Percentiles rank a stretch among this genome's conserved stretches.
These are phyloP conservation scores for Hypericum perforatum DNA, from an alignment of 345 rosid species.

Conservation along the genomic window DNA sequence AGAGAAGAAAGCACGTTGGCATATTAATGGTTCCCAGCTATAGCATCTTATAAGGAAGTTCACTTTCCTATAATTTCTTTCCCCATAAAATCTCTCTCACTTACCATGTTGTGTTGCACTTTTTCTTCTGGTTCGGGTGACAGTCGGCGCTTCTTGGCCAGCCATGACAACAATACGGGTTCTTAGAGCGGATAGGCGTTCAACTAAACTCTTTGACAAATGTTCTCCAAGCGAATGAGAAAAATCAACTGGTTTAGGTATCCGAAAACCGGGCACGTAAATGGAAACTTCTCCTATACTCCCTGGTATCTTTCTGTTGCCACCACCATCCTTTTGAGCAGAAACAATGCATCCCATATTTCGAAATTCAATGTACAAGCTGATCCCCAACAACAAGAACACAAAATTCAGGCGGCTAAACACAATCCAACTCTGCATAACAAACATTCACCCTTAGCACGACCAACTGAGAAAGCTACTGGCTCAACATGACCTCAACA, in stretches of 20 bases:
- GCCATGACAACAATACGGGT: slow-evolving; percentile 97
- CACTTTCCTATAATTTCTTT: too few species aligned
- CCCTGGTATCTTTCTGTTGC: slow-evolving; percentile 69
- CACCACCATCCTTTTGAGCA: slow-evolving; percentile 67
- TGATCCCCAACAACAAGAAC: slow-evolving; percentile 16
- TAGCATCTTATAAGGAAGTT: neutral
- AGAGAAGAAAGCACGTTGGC: slow-evolving; percentile 19
- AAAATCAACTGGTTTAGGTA: slow-evolving; percentile 83
- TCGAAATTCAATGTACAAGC: slow-evolving; percentile 22
- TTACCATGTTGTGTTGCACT: slow-evolving; percentile 91
- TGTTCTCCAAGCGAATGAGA: slow-evolving; percentile 57
- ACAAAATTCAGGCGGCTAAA: neutral
- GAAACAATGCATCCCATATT: slow-evolving; percentile 94
- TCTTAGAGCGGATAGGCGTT: slow-evolving; percentile 76
- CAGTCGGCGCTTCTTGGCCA: slow-evolving; percentile 91
- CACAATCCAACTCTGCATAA: too few species aligned
- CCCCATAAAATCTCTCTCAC: slow-evolving; percentile 9
- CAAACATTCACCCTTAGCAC: too few species aligned
- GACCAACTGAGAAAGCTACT: too few species aligned
- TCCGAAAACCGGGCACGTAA: slow-evolving; percentile 88
- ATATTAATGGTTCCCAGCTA: slow-evolving; percentile 6
- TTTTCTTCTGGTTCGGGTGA: slow-evolving; percentile 84
- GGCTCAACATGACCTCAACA: too few species aligned
- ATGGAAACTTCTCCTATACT: slow-evolving; percentile 85
- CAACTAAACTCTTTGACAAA: slow-evolving; percentile 61